Base-by-base conservation (phyloP, 2,329 filamentous ascomycete species). In the Exophiala spinifera region DNA sequence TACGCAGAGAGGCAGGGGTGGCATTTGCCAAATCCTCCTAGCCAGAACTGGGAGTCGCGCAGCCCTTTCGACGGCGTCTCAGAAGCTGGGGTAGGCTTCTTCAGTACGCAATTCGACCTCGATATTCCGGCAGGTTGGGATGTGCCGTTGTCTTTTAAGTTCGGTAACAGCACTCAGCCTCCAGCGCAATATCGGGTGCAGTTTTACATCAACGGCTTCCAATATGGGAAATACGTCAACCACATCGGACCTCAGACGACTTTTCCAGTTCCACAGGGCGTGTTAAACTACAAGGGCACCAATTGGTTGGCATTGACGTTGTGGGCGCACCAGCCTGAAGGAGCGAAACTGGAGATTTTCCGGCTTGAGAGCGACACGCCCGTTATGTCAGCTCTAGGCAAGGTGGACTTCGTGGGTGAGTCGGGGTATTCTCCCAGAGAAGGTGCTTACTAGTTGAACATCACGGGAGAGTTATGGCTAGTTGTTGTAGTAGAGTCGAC, bases 161-260 rank as follows among this genome's bases (percentile, higher is more conserved):
- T 83, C 56, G 49, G 45, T 6, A 57, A 60, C 43, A 57, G 31
- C 36, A 52, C 58, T 19, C 39, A 14, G 31, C 42, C 48, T 53
- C 39, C 44, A 49, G 25, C 42, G 33, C 67, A 72, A 4, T 87
- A 86, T 59, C 76, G 87, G 15, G 82, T 76, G 1, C 79, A 86
- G 62, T 70, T 91, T 5, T 91, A 80, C 64, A 83, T 91, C 42
- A 91, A 91, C 63, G 88, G 88, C 1, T 91, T 84, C 69, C 87
- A 91, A 67, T 90, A 84, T 59, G 83, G 81, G 2, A 84, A 85
- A 65, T 85, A 80, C 57, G 56, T 72, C n/a, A 84, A 82, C 64
- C 86, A 90, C 59, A 76, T 91, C n/a, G 88, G 88, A 0, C 88
- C 88, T 1, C 87, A 92, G 71, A 82, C 78, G 0, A 75, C 69